Evolutionary conservation across 345 rosid species (phyloP).

Genomic region (Sisymbrium altissimum): DNA sequence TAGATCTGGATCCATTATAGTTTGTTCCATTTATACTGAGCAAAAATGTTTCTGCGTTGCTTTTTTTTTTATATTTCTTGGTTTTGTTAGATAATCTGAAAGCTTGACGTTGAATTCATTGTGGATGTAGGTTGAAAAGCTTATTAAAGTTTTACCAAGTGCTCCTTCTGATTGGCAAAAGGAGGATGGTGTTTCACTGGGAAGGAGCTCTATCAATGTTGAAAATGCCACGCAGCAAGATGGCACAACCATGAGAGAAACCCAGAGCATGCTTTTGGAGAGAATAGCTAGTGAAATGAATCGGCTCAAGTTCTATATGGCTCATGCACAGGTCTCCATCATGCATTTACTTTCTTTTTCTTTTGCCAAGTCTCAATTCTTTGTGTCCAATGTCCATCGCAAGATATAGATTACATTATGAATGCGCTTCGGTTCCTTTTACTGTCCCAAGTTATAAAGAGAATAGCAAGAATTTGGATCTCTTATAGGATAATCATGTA

Average conservation of each 20-base stretch:
- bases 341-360: slow-evolving; percentile 1
- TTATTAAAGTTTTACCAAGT: slow-evolving; percentile 85
- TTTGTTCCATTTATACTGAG: neutral
- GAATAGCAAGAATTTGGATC: neutral
- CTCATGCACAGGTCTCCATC: slow-evolving; percentile 89
- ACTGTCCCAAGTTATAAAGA: neutral
- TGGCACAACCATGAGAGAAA: slow-evolving; percentile 81
- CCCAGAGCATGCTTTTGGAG: slow-evolving; percentile 95
- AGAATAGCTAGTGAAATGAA: slow-evolving; percentile 98
- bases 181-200: slow-evolving; percentile 49
- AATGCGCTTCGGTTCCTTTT: neutral
- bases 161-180: slow-evolving; percentile 80
- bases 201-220: slow-evolving; percentile 42
- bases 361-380: neutral
- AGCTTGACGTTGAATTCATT: neutral
- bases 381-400: neutral
- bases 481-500: neutral
- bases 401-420: slow-evolving; percentile 3
- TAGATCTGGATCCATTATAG: slow-evolving; percentile 6
- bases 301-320: slow-evolving; percentile 84
- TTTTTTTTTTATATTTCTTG: neutral
- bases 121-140: slow-evolving; percentile 78
- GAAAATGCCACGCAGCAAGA: slow-evolving; percentile 51
- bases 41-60: neutral
- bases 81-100: neutral